Conservation (phyloP, 2,329 filamentous ascomycete species). For the Alternaria atra region DNA sequence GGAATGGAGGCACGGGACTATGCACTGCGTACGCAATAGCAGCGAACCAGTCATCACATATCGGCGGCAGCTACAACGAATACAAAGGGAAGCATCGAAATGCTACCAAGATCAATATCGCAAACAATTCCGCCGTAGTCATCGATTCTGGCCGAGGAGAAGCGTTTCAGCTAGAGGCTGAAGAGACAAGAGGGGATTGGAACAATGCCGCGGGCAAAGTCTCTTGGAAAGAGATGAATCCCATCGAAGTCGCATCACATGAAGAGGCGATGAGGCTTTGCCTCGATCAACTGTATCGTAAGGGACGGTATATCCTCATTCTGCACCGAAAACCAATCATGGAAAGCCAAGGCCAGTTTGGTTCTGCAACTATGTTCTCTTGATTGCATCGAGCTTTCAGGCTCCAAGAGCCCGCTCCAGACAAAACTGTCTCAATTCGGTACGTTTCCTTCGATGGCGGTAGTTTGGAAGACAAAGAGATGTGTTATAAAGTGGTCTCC, state of each 20-base stretch:
- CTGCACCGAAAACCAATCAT: no score
- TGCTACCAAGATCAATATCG: background rate
- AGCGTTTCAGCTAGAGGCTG: background rate
- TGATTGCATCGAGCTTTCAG: background rate
- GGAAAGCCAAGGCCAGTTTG: background rate
- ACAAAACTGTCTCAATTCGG: background rate
- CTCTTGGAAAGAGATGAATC: no score
- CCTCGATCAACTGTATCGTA: no score
- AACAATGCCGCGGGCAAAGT: no score
- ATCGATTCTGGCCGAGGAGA: background rate
- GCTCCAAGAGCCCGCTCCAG: background rate
- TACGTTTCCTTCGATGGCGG: background rate
- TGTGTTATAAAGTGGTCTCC: no score
- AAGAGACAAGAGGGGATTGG: no score
- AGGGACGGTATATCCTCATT: no score
- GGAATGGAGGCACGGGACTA: background rate
- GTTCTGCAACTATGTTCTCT: background rate
- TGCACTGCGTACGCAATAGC: background rate
- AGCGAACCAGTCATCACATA: background rate
- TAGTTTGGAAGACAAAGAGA: no score
- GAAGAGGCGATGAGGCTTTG: no score
- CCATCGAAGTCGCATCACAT: no score
- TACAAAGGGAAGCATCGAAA: background rate
- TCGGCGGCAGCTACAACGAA: background rate
- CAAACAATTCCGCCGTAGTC: background rate